Conservation (phyloP, 805 yeast genomes). For the Henningerozyma blattae region DNA sequence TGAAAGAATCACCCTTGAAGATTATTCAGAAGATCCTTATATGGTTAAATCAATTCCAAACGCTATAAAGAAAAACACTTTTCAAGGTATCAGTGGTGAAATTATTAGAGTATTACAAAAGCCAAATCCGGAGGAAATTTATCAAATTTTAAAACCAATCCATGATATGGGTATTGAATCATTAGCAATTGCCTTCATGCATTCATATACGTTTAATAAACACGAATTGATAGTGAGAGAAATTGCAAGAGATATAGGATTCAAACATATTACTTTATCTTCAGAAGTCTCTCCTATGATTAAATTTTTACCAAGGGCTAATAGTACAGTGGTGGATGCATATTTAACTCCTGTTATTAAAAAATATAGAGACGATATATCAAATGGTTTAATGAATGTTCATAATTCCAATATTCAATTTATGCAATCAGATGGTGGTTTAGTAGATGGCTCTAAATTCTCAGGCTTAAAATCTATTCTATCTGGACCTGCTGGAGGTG, state of each 20-base stretch:
- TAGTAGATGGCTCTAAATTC: slow-evolving; percentile 71
- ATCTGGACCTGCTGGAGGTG: slow-evolving; percentile 98
- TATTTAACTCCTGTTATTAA: slow-evolving; percentile 71
- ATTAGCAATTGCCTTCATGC: slow-evolving; percentile 59
- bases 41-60: slow-evolving; percentile 16
- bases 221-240: slow-evolving; percentile 53
- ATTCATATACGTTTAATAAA: slow-evolving; percentile 58
- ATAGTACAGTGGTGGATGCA: slow-evolving; percentile 72
- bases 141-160: slow-evolving; percentile 30
- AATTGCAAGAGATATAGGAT: slow-evolving; percentile 56
- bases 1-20: slow-evolving; percentile 80
- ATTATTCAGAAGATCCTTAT: slow-evolving; percentile 62
- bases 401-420: slow-evolving; percentile 46
- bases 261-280: slow-evolving; percentile 55
- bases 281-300: slow-evolving; percentile 68
- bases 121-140: slow-evolving; percentile 37
- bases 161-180: slow-evolving; percentile 51
- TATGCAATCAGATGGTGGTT: slow-evolving; percentile 96
- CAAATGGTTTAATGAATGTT: slow-evolving; percentile 46
- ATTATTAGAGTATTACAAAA: slow-evolving; percentile 41
- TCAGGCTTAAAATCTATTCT: slow-evolving; percentile 81
- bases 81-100: slow-evolving; percentile 58
- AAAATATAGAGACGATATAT: slow-evolving; percentile 49
- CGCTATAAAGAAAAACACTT: slow-evolving; percentile 21
- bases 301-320: slow-evolving; percentile 61